Evolutionary conservation across 2,329 filamentous ascomycete species (phyloP), one percentile per base, ranked within the genome.

Genomic region (Leptographium flavum): DNA sequence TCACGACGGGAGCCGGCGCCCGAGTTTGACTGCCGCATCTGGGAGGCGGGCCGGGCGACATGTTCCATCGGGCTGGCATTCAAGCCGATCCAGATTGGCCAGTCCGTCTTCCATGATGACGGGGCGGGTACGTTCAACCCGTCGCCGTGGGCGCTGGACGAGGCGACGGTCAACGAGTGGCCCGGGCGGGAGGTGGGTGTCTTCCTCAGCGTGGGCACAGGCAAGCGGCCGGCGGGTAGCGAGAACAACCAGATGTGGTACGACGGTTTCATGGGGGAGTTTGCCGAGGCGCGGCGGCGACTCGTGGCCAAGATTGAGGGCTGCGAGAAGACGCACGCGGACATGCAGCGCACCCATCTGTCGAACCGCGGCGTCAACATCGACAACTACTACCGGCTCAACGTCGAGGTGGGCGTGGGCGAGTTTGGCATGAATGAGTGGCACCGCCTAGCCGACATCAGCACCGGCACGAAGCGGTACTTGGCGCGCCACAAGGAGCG

Each of bases 401-500:
- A 98, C 52, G 92, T 96, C 35, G 88, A 96, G 58, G 81, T 94
- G 15, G 92, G 90, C 1, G 88, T 96, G 3, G 88, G 90, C 44
- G 92, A 96, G 58, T 96, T 95, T 60, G 90, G 85, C 43, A 96
- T 98, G 87, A 98, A 96, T 58, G 92, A 96, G 60, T 98, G 92
- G 92, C 77, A 86, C 55, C 78, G 88, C 4, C 67, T 96, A n/a
- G 82, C 85, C 23, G 90, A 95, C 43, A 96, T 98, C 64, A 94
- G 86, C 66, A 95, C 87, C 14, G 82, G 82, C 58, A 98, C 92
- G 0, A 76, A 85, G 53, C 77, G 82, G 51, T 98, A 96, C 58
- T 74, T 98, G 44, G 68, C 71, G 8, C 81, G 81, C 49, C 70
- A 74, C 11, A 78, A 79, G 1, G 81, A 93, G 47, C 84, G 94